Base-by-base conservation (phyloP, 2,329 filamentous ascomycete genomes). In the Pseudocercospora eumusae region DNA sequence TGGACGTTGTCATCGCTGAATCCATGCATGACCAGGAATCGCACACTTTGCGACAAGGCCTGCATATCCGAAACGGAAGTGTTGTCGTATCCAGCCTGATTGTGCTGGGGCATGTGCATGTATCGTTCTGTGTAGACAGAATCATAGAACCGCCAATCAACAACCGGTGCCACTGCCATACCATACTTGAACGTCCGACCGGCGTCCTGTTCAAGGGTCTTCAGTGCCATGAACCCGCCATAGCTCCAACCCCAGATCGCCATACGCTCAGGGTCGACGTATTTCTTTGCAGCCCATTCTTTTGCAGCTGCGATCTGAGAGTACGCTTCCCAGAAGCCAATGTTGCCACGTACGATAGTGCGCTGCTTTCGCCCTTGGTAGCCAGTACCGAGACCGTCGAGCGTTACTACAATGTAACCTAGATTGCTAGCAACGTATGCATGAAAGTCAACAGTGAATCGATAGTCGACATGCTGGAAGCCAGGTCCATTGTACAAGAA, bases 211-310 rank as follows among this genome's bases (percentile, higher is more conserved):
- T 99, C 95, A 11, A 99, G 86, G 0, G 92, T 95, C 81, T 99
- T 99, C 71, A 99, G 84, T 5, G 95, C 91, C 81, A 91, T 90
- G 81, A 96, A 99, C 10, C 95, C 95, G 61, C 95, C 95, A 73
- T 95, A 99, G 66, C 91, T 96, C 95, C 95, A 99, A 53, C 95
- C 95, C 95, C 95, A 99, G 73, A 99, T 96, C 20, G 92, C 93
- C 69, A 99, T 86, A 59, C 90, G 86, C 6, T 86, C 82, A 25
- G 84, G 81, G 74, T 99, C 96, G 13, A 97, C 88, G 75, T 99
- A 98, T 13, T 84, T 77, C 74, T 92, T 93, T 40, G 81, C 80
- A 0, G 89, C 88, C 88, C 92, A 98, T 67, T 89, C 86, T 76
- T 93, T 90, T 3, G 91, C 95, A 0, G 92, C 90, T 25, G 88